A percentile compares a stretch with the other conserved stretches of the same genome.
Conservation (phyloP, 73 alveolate genomes). For the Paramecium sexaurelia region DNA sequence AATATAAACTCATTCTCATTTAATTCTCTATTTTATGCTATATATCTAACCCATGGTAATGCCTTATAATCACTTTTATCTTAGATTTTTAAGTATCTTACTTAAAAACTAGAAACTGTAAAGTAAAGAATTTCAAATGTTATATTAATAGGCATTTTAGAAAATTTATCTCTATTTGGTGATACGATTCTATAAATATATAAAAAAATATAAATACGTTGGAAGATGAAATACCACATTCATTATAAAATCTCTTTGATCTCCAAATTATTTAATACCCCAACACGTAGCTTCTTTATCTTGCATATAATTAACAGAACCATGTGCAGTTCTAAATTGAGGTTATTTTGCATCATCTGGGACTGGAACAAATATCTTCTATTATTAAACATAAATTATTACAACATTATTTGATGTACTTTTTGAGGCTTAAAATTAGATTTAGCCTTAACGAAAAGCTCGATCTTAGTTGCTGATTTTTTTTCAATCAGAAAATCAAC, state of each 20-base stretch:
- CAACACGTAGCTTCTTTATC: conserved; percentile 95
- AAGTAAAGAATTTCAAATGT: conserved; percentile 98
- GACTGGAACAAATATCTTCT: conserved; percentile 90
- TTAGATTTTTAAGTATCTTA: conserved; percentile 95
- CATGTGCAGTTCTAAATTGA: conserved; percentile 91
- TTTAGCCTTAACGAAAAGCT: conserved; percentile 92
- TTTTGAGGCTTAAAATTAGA: conserved; percentile 91
- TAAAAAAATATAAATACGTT: conserved; percentile 46
- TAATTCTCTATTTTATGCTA: conserved; percentile 68
- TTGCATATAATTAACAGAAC: conserved; percentile 92
- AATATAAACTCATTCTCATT: conserved; percentile 65
- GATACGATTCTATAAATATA: conserved; percentile 39
- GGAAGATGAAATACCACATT: conserved; percentile 98
- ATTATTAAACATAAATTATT: background rate
- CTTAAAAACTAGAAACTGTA: conserved; percentile 95
- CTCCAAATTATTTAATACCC: conserved; percentile 97
- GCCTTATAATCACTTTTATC: conserved; percentile 98
- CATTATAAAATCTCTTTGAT: conserved; percentile 96
- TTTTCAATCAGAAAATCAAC: conserved; percentile 62
- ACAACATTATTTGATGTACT: conserved; percentile 97
- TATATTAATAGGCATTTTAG: conserved; percentile 89
- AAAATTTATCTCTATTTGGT: conserved; percentile 80
- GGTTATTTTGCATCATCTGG: conserved; percentile 98
- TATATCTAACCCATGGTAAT: conserved; percentile 80
- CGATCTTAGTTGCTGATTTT: conserved; percentile 76